A percentile compares a stretch with the other conserved stretches of the same genome.
Conservation (phyloP, 164 flowering plant species). For the Dillenia suffruticosa region DNA sequence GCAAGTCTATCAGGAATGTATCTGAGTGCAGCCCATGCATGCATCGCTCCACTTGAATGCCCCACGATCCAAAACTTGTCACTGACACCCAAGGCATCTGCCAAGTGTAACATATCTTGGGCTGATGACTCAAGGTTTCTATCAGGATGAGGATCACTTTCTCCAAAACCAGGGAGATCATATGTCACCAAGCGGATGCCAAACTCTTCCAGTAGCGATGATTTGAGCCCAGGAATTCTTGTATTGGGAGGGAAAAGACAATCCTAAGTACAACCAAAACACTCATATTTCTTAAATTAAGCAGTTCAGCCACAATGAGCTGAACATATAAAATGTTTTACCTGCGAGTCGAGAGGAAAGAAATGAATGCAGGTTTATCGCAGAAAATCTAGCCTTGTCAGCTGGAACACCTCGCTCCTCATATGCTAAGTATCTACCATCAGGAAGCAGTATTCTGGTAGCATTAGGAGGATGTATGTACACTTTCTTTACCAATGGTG, state of each 20-base stretch:
- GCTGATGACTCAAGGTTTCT: slow-evolving; percentile 86
- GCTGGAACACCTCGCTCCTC: slow-evolving; percentile 71
- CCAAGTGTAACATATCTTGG: slow-evolving; percentile 57
- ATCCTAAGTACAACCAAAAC: not conserved
- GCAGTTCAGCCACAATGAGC: not conserved
- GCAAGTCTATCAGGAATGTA: slow-evolving; percentile 78
- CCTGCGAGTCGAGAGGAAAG: slow-evolving; percentile 93
- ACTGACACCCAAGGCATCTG: slow-evolving; percentile 54
- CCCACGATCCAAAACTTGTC: slow-evolving; percentile 90
- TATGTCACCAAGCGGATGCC: slow-evolving; percentile 85
- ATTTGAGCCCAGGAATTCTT: slow-evolving; percentile 79
- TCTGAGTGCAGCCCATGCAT: slow-evolving; percentile 89
- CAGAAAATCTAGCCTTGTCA: slow-evolving; percentile 63
- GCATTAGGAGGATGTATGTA: slow-evolving; percentile 76
- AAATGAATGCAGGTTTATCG: slow-evolving; percentile 74
- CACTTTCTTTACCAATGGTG: slow-evolving; percentile 46
- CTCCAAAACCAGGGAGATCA: slow-evolving; percentile 99
- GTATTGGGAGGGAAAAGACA: not conserved
- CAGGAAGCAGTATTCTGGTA: slow-evolving; percentile 63
- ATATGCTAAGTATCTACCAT: slow-evolving; percentile 86
- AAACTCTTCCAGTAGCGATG: slow-evolving; percentile 68
- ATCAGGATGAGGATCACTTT: slow-evolving; percentile 89
- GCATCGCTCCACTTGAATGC: slow-evolving; percentile 72
- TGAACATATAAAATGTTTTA: slow-evolving; percentile 15
- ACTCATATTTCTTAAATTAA: not conserved